A percentile compares a stretch with the other conserved stretches of the same genome.
Evolutionary conservation across 495 filamentous ascomycete genomes (phyloP).

Genomic region (Cladorrhinum samala): DNA sequence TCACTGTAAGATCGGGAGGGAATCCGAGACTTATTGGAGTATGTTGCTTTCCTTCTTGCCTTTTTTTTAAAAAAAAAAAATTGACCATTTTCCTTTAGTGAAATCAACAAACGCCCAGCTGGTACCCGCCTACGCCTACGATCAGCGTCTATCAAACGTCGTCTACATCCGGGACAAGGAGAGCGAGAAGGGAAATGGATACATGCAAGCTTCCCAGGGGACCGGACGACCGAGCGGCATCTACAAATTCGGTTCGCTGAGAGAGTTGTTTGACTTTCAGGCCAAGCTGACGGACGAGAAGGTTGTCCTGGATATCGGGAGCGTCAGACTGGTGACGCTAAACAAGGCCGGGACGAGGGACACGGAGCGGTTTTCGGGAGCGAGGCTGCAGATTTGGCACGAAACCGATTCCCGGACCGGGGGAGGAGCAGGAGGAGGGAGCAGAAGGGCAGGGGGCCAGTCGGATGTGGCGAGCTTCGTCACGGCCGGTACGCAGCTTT

Average conservation of each 20-base stretch:
- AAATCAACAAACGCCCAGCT: conserved; percentile 30
- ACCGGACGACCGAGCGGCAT: conserved; percentile 24
- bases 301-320: conserved; percentile 29
- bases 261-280: conserved; percentile 31
- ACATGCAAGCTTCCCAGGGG: conserved; percentile 12
- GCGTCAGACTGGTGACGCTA: conserved; percentile 24
- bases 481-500: conserved; percentile 28
- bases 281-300: conserved; percentile 28
- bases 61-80: not conserved
- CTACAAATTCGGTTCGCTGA: conserved; percentile 20
- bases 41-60: not conserved
- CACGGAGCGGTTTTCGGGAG: conserved; percentile 25
- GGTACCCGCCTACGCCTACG: conserved; percentile 32
- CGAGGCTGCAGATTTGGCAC: conserved; percentile 32
- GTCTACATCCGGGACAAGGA: conserved; percentile 30
- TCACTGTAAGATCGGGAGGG: conserved; percentile 23
- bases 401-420: too few species aligned
- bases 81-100: conserved; percentile 13
- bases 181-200: conserved; percentile 17
- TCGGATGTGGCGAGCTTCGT: conserved; percentile 26
- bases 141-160: conserved; percentile 24
- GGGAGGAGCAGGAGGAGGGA: not conserved
- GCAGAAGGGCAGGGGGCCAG: conserved; percentile 8
- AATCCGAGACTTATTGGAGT: conserved; percentile 34
- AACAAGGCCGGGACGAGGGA: conserved; percentile 14